Percentiles rank a stretch among this genome's conserved stretches.
These are phyloP conservation scores for Skeletonema marinoi DNA, from an alignment of 108 stramenopile genomes.

Conservation along the genomic window DNA sequence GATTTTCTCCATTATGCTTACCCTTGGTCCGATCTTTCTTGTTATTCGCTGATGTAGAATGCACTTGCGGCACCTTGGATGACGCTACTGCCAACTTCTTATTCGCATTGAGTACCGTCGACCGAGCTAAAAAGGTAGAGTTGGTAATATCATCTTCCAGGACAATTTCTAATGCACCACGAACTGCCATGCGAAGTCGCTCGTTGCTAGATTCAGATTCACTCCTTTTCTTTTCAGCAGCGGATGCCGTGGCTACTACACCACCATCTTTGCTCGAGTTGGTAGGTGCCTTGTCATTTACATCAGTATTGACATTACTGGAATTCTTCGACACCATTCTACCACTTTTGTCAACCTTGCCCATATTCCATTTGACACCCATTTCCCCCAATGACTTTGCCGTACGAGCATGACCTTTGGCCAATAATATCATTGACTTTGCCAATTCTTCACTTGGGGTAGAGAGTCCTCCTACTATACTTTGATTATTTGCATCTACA, in stretches of 20 bases:
- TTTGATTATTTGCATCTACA: neutral
- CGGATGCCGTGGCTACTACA: neutral
- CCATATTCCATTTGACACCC: slow-evolving; percentile 53
- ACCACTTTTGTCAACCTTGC: slow-evolving; percentile 13
- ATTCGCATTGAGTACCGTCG: slow-evolving; percentile 10
- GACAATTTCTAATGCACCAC: slow-evolving; percentile 68
- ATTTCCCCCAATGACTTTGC: slow-evolving; percentile 35
- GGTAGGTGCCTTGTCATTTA: neutral
- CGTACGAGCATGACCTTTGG: slow-evolving; percentile 38
- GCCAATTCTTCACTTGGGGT: slow-evolving; percentile 30
- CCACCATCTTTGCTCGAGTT: neutral
- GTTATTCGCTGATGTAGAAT: neutral
- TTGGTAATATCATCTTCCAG: slow-evolving; percentile 83
- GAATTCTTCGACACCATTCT: neutral
- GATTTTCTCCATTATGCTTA: slow-evolving; percentile 9
- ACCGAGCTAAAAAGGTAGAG: slow-evolving; percentile 70
- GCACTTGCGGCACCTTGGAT: neutral
- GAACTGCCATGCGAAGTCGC: slow-evolving; percentile 74
- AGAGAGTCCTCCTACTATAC: slow-evolving; percentile 1
- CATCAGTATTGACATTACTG: neutral
- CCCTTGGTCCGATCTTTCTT: neutral
- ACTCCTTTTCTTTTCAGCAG: slow-evolving; percentile 19
- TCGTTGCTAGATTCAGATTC: slow-evolving; percentile 38
- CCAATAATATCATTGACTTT: slow-evolving; percentile 41
- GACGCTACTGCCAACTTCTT: neutral